A percentile compares a stretch with the other conserved stretches of the same genome.
These are phyloP conservation scores for Haematococcus sp. DNA, from an alignment of 139 green algal species.

Conservation along the genomic window DNA sequence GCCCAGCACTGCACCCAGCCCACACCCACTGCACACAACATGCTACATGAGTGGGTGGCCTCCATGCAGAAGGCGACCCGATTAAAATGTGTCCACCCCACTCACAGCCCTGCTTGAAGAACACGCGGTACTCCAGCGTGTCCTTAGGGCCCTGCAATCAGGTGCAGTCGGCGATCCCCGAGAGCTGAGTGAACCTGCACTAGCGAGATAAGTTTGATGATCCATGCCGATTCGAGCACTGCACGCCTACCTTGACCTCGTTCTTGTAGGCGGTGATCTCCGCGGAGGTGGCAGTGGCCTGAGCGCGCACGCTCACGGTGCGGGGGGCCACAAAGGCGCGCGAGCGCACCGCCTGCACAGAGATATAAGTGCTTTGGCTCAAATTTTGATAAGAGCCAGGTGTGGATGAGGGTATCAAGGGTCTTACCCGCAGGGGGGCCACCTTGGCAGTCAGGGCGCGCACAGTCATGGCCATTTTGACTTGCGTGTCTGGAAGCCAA, in stretches of 20 bases:
- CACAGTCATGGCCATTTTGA: conserved; percentile 14
- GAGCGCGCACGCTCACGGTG: background rate
- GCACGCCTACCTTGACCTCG: conserved; percentile 33
- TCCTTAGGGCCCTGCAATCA: conserved; percentile 61
- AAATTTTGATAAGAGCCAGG: background rate
- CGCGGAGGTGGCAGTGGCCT: background rate
- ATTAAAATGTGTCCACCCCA: background rate
- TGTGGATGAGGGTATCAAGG: background rate
- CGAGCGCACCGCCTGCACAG: background rate
- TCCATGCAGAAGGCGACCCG: too few relatives aligned
- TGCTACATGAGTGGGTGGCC: too few relatives aligned
- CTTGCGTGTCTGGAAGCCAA: background rate
- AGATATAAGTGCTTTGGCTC: too few relatives aligned
- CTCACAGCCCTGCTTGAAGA: conserved; percentile 73
- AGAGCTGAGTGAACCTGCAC: background rate
- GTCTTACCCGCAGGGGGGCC: background rate
- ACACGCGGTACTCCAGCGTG: conserved; percentile 84
- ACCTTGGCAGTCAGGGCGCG: background rate
- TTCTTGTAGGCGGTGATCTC: conserved; percentile 35
- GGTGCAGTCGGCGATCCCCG: background rate
- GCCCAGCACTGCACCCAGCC: too few relatives aligned
- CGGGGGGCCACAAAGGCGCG: background rate
- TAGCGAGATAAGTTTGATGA: background rate
- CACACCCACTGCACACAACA: too few relatives aligned
- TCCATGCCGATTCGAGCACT: too few relatives aligned